Evolutionary conservation across 1,139 yeast species (phyloP).

Genomic region (Hanseniaspora uvarum): DNA sequence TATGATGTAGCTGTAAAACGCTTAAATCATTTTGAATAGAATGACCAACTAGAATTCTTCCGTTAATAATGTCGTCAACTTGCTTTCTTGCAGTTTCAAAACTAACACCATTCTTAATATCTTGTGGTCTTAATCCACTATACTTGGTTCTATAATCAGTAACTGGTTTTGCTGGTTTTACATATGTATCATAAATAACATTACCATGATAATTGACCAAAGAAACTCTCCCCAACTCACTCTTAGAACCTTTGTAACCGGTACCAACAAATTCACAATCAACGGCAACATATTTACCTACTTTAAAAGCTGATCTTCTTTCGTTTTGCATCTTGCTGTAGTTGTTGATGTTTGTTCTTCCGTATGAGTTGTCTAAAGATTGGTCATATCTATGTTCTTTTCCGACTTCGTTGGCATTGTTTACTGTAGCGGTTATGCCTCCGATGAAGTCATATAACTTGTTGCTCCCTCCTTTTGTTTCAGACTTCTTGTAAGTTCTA

Average conservation of each 20-base stretch:
- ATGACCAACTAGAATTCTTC: slow-evolving; percentile 67
- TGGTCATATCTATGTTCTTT: background rate
- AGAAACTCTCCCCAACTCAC: slow-evolving; percentile 78
- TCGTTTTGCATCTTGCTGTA: background rate
- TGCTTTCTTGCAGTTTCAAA: slow-evolving; percentile 56
- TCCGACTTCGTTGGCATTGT: slow-evolving; percentile 2
- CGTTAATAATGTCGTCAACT: slow-evolving; percentile 42
- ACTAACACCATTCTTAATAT: slow-evolving; percentile 56
- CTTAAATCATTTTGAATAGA: slow-evolving; percentile 71
- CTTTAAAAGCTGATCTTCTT: slow-evolving; percentile 27
- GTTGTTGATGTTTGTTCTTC: slow-evolving; percentile 10
- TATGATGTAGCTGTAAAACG: slow-evolving; percentile 57
- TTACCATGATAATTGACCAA: slow-evolving; percentile 75
- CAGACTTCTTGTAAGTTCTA: background rate
- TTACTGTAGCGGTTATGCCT: background rate
- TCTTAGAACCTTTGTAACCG: slow-evolving; percentile 58
- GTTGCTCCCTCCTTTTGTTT: background rate
- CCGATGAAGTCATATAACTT: background rate
- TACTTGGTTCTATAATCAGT: slow-evolving; percentile 93
- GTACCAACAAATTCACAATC: slow-evolving; percentile 95
- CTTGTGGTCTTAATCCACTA: slow-evolving; percentile 68
- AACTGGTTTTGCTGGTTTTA: slow-evolving; percentile 62
- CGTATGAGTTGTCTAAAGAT: slow-evolving; percentile 4
- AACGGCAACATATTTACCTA: slow-evolving; percentile 68
- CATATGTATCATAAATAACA: slow-evolving; percentile 60